These are phyloP conservation scores for Schwanniomyces sp. DNA, from an alignment of 805 yeast species.

Conservation along the genomic window DNA sequence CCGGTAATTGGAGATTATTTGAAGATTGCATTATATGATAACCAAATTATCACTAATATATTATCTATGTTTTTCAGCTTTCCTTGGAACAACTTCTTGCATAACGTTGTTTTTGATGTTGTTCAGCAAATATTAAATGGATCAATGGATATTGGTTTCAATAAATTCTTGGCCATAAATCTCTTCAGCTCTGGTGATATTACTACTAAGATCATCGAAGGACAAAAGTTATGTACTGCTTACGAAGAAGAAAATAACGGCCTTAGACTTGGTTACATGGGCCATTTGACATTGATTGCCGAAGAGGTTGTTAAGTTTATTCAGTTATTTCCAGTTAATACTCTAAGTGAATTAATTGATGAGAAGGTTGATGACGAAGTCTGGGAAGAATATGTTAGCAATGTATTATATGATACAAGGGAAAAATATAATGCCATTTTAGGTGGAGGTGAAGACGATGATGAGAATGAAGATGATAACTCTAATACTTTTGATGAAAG, in stretches of 20 bases:
- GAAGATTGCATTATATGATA: conserved; percentile 42
- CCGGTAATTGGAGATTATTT: conserved; percentile 47
- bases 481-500: conserved; percentile 36
- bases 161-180: conserved; percentile 51
- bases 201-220: conserved; percentile 41
- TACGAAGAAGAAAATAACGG: conserved; percentile 50
- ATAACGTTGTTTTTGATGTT: conserved; percentile 47
- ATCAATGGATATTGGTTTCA: conserved; percentile 49
- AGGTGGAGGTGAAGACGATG: conserved; percentile 71
- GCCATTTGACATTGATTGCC: conserved; percentile 89
- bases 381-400: conserved; percentile 84
- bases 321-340: conserved; percentile 36
- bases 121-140: conserved; percentile 49
- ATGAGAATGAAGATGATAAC: conserved; percentile 32
- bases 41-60: conserved; percentile 43
- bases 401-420: conserved; percentile 81
- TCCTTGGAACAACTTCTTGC: conserved; percentile 49
- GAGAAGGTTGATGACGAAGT: conserved; percentile 40
- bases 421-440: conserved; percentile 92
- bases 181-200: conserved; percentile 52
- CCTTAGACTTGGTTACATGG: conserved; percentile 90
- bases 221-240: conserved; percentile 63
- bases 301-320: conserved; percentile 94
- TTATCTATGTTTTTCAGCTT: conserved; percentile 44
- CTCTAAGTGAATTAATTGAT: conserved; percentile 38